Percentiles rank a stretch among this genome's conserved stretches.
These are phyloP conservation scores for Trypanosoma mega DNA, from an alignment of 208 protist species.

Conservation along the genomic window DNA sequence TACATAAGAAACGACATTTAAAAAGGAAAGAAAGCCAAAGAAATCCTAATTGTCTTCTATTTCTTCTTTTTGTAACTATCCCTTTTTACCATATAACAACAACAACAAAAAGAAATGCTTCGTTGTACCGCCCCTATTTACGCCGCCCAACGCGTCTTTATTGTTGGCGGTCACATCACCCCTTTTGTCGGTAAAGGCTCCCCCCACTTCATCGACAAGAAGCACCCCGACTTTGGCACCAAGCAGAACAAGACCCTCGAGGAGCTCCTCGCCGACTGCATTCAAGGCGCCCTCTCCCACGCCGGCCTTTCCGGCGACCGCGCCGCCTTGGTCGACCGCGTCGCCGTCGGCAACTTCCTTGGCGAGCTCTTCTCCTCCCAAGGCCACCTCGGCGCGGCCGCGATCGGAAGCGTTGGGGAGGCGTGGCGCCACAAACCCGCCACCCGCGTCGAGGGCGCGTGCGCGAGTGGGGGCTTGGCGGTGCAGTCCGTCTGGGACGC, in stretches of 20 bases:
- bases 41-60: too few species aligned
- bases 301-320: constrained; percentile 39
- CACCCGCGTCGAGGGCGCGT: constrained; percentile 88
- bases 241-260: constrained; percentile 86
- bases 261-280: constrained; percentile 59
- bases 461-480: constrained; percentile 86
- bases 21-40: too few species aligned
- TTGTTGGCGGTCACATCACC: constrained; percentile 84
- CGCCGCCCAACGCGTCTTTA: constrained; percentile 58
- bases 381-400: constrained; percentile 84
- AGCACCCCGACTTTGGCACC: constrained; percentile 89
- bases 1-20: constrained; percentile 5
- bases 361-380: constrained; percentile 89
- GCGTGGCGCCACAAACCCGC: constrained; percentile 71
- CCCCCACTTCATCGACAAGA: constrained; percentile 91
- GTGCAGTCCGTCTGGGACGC: constrained; percentile 56
- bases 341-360: constrained; percentile 85
- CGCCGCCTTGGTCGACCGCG: constrained; percentile 66
- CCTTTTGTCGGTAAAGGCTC: constrained; percentile 90
- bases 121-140: neutral
- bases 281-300: constrained; percentile 55
- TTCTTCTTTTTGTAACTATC: constrained; percentile 1
- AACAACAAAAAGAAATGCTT: constrained; percentile 19
- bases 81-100: neutral
- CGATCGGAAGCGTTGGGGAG: constrained; percentile 46